Base-by-base conservation (phyloP, 202 grass and related monocot genomes). In the Hordeum pubiflorum region DNA sequence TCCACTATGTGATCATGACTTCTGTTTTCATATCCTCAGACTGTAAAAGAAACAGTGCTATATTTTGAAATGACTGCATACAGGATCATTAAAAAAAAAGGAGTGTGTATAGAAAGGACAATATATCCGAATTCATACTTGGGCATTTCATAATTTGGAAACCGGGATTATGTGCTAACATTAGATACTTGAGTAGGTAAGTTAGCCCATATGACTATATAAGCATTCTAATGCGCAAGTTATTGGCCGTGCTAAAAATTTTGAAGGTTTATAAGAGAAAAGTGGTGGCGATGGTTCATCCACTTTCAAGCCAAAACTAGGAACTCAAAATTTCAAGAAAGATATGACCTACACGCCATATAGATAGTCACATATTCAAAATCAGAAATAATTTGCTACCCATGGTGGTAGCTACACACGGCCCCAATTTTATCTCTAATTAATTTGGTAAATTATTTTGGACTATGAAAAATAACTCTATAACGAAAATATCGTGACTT, bases 301-400 rank as follows among this genome's bases (percentile, higher is more conserved):
- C 44, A 48, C 44, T 48, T 48, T 17, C 44, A 48, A 48, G 44
- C 44, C 44, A 48, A 48, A 48, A 17, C 5, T 15, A 15, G 43
- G 13, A 46, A 15, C 43, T 15, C 43, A 2, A 15, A 6, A 15
- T 46, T 46, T 46, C 43, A 46, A 4, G 13, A 29, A 65, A 58
- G 61, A 23, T 22, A 33, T 69, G 60, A 40, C 18, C 58, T 71
- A 74, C 29, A 71, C 9, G 15, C 50, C 44, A 65, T 67, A 89
- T 81, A 81, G 58, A 71, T 22, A 81, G 65, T 36, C 65, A 58
- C 69, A 78, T 23, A 3, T 13, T 72, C 26, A 38, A 33, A 33
- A 71, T n/a, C n/a, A n/a, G 24, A 26, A 26, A 26, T 26, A 26
- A 26, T 26, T 26, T 26, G 24, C 24, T 26, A 26, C 1, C 24